These are phyloP conservation scores for Globisporangium uncinulatum DNA, from an alignment of 352 stramenopile genomes.

Conservation along the genomic window DNA sequence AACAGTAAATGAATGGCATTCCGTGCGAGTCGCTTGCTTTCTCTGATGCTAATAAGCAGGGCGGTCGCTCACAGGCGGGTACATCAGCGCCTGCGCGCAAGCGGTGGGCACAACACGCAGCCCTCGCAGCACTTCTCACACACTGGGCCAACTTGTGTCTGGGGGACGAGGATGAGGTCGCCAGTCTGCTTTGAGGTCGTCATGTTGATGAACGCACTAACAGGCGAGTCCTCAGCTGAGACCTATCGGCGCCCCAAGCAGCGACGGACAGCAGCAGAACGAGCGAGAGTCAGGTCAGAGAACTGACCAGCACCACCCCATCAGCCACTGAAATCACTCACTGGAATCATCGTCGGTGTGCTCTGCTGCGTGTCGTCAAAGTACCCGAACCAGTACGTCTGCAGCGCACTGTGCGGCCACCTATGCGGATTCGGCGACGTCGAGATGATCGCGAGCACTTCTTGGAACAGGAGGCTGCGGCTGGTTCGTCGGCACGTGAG, in stretches of 20 bases:
- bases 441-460: slow-evolving; percentile 59
- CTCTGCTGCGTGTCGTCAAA: slow-evolving; percentile 36
- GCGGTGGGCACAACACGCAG: slow-evolving; percentile 35
- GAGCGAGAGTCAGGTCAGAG: neutral
- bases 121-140: slow-evolving; percentile 65
- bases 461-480: slow-evolving; percentile 69
- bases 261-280: neutral
- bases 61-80: neutral
- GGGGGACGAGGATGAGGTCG: slow-evolving; percentile 67
- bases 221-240: slow-evolving; percentile 41
- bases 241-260: neutral
- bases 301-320: neutral
- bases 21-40: neutral
- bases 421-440: slow-evolving; percentile 52
- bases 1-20: slow-evolving; percentile 1
- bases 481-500: slow-evolving; percentile 8
- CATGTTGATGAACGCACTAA: slow-evolving; percentile 64
- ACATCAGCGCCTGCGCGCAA: slow-evolving; percentile 6
- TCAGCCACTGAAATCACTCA: neutral
- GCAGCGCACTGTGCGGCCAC: slow-evolving; percentile 54
- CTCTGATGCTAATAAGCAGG: no score
- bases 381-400: slow-evolving; percentile 78
- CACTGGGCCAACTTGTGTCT: slow-evolving; percentile 73
- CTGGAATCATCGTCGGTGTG: slow-evolving; percentile 35
- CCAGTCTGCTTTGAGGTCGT: slow-evolving; percentile 58